A percentile compares a stretch with the other conserved stretches of the same genome.
phyloP scores from a whole-genome alignment of 352 stramenopile genomes.

The Saprolegnia parasitica region DNA sequence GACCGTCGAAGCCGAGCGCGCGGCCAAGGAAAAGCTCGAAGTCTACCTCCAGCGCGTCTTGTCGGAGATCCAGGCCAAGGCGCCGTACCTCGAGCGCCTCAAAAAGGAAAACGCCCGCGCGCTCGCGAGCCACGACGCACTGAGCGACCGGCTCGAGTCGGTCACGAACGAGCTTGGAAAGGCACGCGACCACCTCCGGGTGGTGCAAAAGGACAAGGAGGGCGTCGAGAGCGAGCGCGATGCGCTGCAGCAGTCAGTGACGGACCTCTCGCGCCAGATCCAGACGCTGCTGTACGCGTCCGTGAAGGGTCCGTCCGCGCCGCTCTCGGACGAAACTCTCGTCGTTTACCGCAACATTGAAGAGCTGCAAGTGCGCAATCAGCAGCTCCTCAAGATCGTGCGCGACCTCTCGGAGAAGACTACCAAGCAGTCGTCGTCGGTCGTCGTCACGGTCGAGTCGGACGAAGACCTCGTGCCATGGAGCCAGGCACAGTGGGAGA shows the following conservation, averaged over 20 bases:
- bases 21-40: constrained; percentile 84
- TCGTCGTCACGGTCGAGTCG: constrained; percentile 47
- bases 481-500: constrained; percentile 16
- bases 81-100: constrained; percentile 84
- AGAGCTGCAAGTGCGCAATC: constrained; percentile 89
- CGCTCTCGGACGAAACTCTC: constrained; percentile 55
- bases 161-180: constrained; percentile 68
- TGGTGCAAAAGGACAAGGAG: constrained; percentile 55
- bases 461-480: constrained; percentile 46
- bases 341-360: constrained; percentile 83
- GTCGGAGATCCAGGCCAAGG: constrained; percentile 89
- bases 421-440: constrained; percentile 28
- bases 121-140: constrained; percentile 71
- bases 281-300: constrained; percentile 80
- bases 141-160: constrained; percentile 62
- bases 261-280: constrained; percentile 90
- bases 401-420: constrained; percentile 61
- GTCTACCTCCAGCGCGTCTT: constrained; percentile 89
- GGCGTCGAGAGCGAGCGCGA: constrained; percentile 64
- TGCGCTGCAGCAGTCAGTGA: constrained; percentile 71
- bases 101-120: constrained; percentile 87
- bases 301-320: constrained; percentile 42
- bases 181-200: constrained; percentile 48
- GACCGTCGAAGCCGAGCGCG: constrained; percentile 65
- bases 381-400: constrained; percentile 82